phyloP scores from a whole-genome alignment of 352 stramenopile species.

The Globisporangium camurandrum region DNA sequence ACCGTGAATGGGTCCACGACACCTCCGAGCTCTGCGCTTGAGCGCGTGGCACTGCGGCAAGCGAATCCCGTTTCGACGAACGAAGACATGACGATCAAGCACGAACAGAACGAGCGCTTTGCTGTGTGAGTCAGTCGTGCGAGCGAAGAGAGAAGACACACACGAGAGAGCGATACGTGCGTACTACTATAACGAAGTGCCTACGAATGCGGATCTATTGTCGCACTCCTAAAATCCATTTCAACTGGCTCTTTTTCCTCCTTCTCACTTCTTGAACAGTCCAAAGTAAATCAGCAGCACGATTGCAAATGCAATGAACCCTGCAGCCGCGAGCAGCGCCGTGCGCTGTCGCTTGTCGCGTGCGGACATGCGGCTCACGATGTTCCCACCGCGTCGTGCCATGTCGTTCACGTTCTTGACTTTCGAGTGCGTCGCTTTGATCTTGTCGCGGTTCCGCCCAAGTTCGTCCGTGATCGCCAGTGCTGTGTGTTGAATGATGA shows the following conservation, averaged over 20 bases:
- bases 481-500: too few relatives aligned
- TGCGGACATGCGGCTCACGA: conserved; percentile 79
- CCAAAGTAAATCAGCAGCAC: conserved; percentile 85
- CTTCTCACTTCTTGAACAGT: conserved; percentile 77
- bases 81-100: conserved; percentile 42
- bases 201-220: too few relatives aligned
- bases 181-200: too few relatives aligned
- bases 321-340: conserved; percentile 60
- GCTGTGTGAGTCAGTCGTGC: conserved; percentile 29
- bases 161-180: not conserved
- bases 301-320: conserved; percentile 79
- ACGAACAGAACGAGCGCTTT: conserved; percentile 56
- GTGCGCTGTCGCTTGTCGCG: conserved; percentile 74
- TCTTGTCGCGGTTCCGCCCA: conserved; percentile 79
- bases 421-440: conserved; percentile 73
- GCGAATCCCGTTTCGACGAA: conserved; percentile 21
- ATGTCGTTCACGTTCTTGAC: conserved; percentile 84
- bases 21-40: conserved; percentile 14
- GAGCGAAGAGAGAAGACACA: not conserved
- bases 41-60: conserved; percentile 22
- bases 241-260: too few relatives aligned
- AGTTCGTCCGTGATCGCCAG: conserved; percentile 80
- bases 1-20: not conserved
- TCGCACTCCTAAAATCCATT: too few relatives aligned
- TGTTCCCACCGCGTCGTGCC: conserved; percentile 70